phyloP scores from a whole-genome alignment of 371 early-diverging fungal species.

The Mortierella sp. region DNA sequence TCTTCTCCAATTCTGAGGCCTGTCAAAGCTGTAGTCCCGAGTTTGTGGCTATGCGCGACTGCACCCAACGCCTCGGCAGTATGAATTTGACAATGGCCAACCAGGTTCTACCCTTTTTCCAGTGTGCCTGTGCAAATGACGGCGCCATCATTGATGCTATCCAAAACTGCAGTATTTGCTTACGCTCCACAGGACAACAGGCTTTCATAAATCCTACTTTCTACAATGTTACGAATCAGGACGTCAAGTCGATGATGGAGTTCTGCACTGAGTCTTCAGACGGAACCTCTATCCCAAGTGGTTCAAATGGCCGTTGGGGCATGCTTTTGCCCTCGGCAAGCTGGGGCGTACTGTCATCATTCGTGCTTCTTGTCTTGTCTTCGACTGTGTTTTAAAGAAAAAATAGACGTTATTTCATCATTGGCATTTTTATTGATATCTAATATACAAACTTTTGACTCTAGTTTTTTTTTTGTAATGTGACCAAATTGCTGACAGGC shows the following conservation, averaged over 20 bases:
- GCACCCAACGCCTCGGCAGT: constrained; percentile 14
- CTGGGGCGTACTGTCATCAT: constrained; percentile 9
- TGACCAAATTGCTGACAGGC: not conserved
- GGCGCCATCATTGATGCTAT: constrained; percentile 17
- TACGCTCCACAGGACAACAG: constrained; percentile 27
- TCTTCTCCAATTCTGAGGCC: constrained; percentile 29
- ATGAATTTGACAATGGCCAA: constrained; percentile 37
- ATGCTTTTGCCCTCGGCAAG: constrained; percentile 7
- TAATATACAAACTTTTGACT: too few species aligned
- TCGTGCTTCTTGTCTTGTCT: constrained; percentile 4
- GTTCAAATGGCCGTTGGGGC: constrained; percentile 5
- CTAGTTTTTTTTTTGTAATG: not conserved
- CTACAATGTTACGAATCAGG: constrained; percentile 28
- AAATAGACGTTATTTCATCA: not conserved
- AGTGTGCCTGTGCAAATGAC: constrained; percentile 26
- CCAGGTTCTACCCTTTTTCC: constrained; percentile 38
- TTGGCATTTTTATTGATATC: not conserved
- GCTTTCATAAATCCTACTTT: constrained; percentile 14
- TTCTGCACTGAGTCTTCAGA: constrained; percentile 20
- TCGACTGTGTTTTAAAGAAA: constrained; percentile 12
- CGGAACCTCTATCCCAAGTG: constrained; percentile 23
- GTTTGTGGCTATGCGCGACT: constrained; percentile 6
- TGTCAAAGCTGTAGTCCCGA: constrained; percentile 25
- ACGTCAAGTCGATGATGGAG: constrained; percentile 29
- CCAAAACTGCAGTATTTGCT: constrained; percentile 26